These are phyloP conservation scores for Ophiorrhiza pumila DNA, from an alignment of 257 asterid species.

Conservation along the genomic window DNA sequence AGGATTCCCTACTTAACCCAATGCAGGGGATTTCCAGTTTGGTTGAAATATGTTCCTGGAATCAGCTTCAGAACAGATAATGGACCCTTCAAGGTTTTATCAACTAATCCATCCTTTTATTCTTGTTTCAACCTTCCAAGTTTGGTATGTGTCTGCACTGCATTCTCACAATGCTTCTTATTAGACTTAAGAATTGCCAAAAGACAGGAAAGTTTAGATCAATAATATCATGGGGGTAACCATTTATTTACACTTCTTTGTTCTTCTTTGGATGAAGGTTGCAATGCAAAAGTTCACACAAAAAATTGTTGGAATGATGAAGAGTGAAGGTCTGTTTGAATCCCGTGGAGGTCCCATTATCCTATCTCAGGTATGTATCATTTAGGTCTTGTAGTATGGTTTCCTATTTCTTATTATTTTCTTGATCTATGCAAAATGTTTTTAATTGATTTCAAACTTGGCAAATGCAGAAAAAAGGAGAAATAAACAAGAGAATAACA, in stretches of 20 bases:
- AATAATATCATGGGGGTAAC: not conserved
- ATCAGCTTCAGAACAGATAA: constrained; percentile 72
- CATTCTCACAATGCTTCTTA: not conserved
- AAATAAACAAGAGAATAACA: not conserved
- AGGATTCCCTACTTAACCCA: constrained; percentile 5
- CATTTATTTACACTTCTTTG: constrained; percentile 14
- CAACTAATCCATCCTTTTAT: not conserved
- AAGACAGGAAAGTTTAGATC: not conserved
- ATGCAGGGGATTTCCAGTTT: constrained; percentile 76
- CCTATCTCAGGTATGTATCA: constrained; percentile 54
- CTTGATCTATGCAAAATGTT: not conserved
- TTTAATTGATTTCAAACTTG: not conserved
- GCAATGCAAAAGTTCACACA: constrained; percentile 59
- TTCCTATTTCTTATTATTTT: not conserved
- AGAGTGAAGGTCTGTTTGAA: constrained; percentile 51
- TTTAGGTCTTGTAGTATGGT: not conserved
- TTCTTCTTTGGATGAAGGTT: constrained; percentile 32
- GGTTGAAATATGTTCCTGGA: constrained; percentile 74
- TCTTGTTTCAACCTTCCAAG: constrained; percentile 1
- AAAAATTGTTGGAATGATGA: constrained; percentile 66
- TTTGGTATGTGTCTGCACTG: not conserved
- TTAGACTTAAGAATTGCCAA: not conserved
- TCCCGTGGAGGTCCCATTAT: constrained; percentile 78
- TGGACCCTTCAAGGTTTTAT: constrained; percentile 60
- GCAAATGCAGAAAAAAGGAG: not conserved